Conservation (phyloP, 306 rosid species). For the Vicia sativa region DNA sequence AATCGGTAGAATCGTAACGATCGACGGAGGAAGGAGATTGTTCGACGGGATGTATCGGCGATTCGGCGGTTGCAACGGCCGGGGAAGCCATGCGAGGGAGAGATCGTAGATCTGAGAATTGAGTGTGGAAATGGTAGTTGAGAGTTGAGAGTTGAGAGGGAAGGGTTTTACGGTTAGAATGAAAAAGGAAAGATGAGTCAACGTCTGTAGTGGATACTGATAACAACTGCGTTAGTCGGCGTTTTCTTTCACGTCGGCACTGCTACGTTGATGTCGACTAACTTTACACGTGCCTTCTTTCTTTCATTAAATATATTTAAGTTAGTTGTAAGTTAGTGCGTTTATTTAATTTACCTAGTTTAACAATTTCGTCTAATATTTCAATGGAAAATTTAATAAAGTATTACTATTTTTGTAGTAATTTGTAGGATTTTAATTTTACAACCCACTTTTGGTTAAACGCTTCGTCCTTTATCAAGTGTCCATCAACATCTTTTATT, state of each 20-base stretch:
- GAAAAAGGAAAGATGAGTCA: neutral
- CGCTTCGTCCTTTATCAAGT: no score
- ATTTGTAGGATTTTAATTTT: no score
- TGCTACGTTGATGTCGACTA: neutral
- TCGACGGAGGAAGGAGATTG: constrained; percentile 55
- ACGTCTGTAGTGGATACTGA: neutral
- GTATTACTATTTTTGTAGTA: no score
- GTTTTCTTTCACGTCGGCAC: neutral
- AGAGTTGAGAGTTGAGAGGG: constrained; percentile 6
- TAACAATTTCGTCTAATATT: no score
- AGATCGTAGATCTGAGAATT: constrained; percentile 24
- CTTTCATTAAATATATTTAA: no score
- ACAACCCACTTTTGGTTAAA: no score
- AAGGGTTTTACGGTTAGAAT: constrained; percentile 34
- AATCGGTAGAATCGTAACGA: constrained; percentile 48
- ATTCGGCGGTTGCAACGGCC: constrained; percentile 46
- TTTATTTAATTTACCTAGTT: no score
- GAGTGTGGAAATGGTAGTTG: constrained; percentile 5
- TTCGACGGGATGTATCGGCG: constrained; percentile 45
- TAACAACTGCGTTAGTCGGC: neutral
- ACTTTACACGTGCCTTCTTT: neutral
- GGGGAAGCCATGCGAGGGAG: constrained; percentile 33
- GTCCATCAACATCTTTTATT: no score
- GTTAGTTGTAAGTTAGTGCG: no score
- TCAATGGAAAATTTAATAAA: no score